Evolutionary conservation across 495 filamentous ascomycete species (phyloP), one percentile per base, ranked within the genome.

Genomic region (Chaetomidium leptoderma): DNA sequence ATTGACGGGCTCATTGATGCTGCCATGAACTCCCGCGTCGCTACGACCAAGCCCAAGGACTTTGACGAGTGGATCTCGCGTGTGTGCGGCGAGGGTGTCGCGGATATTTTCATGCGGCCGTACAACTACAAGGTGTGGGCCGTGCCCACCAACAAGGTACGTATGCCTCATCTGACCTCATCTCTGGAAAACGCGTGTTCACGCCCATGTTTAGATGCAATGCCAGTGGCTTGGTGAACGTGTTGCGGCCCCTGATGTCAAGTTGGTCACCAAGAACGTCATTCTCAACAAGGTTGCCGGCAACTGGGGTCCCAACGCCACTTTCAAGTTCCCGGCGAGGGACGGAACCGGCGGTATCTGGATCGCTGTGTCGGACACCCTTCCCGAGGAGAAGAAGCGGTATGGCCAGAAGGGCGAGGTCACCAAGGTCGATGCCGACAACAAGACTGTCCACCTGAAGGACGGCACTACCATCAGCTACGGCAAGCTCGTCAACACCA

Each of bases 41-140:
- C 89, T 59, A 92, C 83, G 77, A 89, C 84, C 49, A 97, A 97
- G 79, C 93, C 95, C 50, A 87, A 89, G 77, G 79, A 91, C 77
- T 99, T 99, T 63, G 95, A 99, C 66, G 91, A 97, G 79, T 97
- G 93, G 93, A 97, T 99, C 67, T 72, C 97, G 60, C 84, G 92
- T 56, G 95, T 84, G 77, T 92, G 90, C 82, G 93, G 93, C 66
- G 75, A 77, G 63, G 93, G 95, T 63, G 81, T 99, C 62, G 93
- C 93, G 57, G 85, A 99, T 73, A 78, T 92, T 53, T 99, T 99
- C 85, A 99, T 99, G 93, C 79, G 95, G 66, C 93, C 93, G 44
- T 99, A 99, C 83, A 99, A 99, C 84, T 97, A 84, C 85, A 99
- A 99, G 78, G 93, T 97, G 70, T 99, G 93, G 93, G 95, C 93